Evolutionary conservation across 495 filamentous ascomycete species (phyloP).

Genomic region (Tuber melanosporum): DNA sequence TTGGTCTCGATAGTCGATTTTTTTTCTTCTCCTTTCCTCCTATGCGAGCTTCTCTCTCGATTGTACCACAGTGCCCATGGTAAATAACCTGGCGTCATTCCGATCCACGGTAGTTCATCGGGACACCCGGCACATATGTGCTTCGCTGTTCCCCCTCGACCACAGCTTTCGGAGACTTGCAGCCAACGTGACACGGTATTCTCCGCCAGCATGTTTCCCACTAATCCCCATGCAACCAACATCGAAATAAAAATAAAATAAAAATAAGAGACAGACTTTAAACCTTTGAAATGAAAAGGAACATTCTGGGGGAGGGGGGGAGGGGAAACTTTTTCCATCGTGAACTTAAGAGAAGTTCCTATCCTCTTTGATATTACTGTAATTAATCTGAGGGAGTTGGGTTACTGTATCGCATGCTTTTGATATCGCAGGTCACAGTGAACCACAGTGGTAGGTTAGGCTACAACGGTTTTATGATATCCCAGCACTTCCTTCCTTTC

Average conservation of each 20-base stretch:
- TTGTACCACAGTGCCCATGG: neutral
- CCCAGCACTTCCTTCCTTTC: neutral
- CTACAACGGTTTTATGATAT: neutral
- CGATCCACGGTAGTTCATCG: conserved; percentile 3
- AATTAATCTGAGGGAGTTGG: neutral
- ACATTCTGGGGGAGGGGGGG: neutral
- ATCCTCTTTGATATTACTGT: neutral
- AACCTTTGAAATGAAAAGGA: neutral
- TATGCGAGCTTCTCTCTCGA: neutral
- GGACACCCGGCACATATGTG: neutral
- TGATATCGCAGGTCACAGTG: neutral
- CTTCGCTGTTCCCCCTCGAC: conserved; percentile 3
- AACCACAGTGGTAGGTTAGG: neutral
- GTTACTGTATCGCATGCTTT: neutral
- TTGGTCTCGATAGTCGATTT: neutral
- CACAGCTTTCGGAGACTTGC: neutral
- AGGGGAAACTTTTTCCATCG: neutral
- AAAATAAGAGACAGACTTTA: neutral
- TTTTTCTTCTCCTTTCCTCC: neutral
- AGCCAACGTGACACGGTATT: conserved; percentile 2
- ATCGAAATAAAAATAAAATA: neutral
- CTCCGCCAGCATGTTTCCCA: neutral
- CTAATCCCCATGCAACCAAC: neutral
- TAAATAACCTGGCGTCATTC: neutral
- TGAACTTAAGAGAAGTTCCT: neutral